A percentile compares a stretch with the other conserved stretches of the same genome.
Evolutionary conservation across 2,329 filamentous ascomycete species (phyloP).

Genomic region (Fusarium begoniae): DNA sequence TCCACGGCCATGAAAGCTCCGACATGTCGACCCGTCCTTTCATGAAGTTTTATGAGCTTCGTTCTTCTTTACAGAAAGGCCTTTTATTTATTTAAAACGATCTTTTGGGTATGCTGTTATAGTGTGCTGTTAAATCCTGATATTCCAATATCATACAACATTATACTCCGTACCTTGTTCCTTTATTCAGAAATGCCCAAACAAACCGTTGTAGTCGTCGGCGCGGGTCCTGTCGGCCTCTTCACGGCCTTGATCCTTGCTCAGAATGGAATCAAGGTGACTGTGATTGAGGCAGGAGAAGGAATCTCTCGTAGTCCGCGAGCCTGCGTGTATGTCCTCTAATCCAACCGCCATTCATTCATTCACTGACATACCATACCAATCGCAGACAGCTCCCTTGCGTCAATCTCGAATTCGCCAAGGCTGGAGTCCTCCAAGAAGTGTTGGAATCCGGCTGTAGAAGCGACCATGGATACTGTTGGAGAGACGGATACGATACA

Average conservation of each 20-base stretch:
- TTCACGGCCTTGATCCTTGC: neutral
- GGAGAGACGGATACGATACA: neutral
- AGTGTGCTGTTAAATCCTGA: rapidly evolving
- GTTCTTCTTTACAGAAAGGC: neutral
- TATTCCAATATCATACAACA: neutral
- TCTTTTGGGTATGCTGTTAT: rapidly evolving
- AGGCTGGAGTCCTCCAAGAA: neutral
- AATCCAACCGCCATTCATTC: rapidly evolving
- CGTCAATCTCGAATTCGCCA: neutral
- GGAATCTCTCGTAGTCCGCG: neutral
- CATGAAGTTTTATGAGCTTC: neutral
- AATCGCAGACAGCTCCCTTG: neutral
- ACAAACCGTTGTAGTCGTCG: neutral
- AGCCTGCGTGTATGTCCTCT: neutral
- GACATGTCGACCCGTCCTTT: neutral
- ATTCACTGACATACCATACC: neutral
- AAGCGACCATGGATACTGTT: neutral
- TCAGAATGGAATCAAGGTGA: neutral
- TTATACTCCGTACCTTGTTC: neutral
- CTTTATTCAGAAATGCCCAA: neutral
- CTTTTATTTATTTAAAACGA: rapidly evolving
- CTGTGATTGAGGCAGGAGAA: neutral
- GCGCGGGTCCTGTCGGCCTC: neutral
- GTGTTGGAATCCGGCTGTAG: rapidly evolving
- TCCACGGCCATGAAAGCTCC: neutral